Evolutionary conservation across 164 flowering plant genomes (phyloP), one percentile per base, ranked within the genome.

Genomic region (Stephania cephalantha): DNA sequence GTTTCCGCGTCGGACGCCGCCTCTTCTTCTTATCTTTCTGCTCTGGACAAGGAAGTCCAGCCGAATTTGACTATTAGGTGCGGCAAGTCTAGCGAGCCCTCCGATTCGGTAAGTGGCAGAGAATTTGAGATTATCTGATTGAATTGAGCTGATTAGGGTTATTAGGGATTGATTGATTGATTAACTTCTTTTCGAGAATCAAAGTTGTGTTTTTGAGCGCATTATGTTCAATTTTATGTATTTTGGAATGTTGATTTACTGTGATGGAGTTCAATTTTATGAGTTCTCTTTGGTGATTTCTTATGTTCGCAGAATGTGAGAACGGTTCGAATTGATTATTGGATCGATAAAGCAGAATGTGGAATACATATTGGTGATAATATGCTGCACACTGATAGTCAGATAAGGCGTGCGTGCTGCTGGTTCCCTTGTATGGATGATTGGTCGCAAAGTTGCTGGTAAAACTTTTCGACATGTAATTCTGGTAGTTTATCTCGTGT

Each of bases 381-480:
- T 75, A 83, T 90, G 73, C 72, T 94, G 63, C 91, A 89, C 73
- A 91, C 97, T 69, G 88, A 96, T 84, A 96, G 85, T 79, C 99
- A 95, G 81, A 85, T 91, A 74, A 86, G 99, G 83, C 94, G 98
- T 69, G 95, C 99, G 25, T 86, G 85, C 61, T 94, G 98, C 83
- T 94, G 99, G 99, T 96, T 96, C 81, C 99, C 99, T 78, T 94
- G 99, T 75, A 82, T 89, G 75, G 97, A 96, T 78, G 89, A 85
- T 70, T 74, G 53, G 78, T 84, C 78, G 31, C 98, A 94, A 77
- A 84, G 88, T 46, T 94, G 98, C 89, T 86, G 97, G 97, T 95
- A 85, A 75, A 73, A 10, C 74, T 58, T n/a, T 20, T 58, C 18
- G n/a, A 58, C 20, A 15, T 17, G 65, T 58, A 58, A 6, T 7